Evolutionary conservation across 257 asterid genomes (phyloP).

Genomic region (Vinca minor): DNA sequence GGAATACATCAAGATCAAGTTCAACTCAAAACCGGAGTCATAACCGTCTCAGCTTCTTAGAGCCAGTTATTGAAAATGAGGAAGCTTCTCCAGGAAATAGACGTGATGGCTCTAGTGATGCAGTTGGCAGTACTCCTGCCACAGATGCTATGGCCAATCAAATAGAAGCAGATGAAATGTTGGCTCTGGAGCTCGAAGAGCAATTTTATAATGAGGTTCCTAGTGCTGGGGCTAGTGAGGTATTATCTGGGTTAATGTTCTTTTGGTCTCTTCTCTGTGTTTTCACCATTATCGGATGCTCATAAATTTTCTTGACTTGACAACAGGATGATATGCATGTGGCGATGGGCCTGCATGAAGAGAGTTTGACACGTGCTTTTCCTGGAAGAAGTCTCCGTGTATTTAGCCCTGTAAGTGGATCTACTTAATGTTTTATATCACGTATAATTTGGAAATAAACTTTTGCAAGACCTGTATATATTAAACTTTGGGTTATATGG

Average conservation of each 20-base stretch:
- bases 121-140: conserved; percentile 13
- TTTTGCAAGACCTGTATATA: neutral
- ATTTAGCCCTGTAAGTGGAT: conserved; percentile 42
- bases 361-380: too few relatives aligned
- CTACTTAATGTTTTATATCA: conserved; percentile 9
- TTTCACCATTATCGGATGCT: conserved; percentile 10
- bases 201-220: too few relatives aligned
- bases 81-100: too few relatives aligned
- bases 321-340: conserved; percentile 53
- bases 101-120: conserved; percentile 19
- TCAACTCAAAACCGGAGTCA: conserved; percentile 17
- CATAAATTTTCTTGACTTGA: conserved; percentile 12
- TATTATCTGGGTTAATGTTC: too few relatives aligned
- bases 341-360: too few relatives aligned
- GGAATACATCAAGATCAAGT: conserved; percentile 27
- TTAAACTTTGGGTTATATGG: neutral
- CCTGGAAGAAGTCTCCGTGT: too few relatives aligned
- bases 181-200: too few relatives aligned
- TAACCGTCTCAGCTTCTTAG: conserved; percentile 19
- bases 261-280: too few relatives aligned
- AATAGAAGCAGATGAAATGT: too few relatives aligned
- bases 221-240: too few relatives aligned
- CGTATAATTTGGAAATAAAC: neutral
- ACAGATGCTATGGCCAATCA: conserved; percentile 56
- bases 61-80: conserved; percentile 43